Conservation (phyloP, 129 eudicot species). For the Deinandra increscens region DNA sequence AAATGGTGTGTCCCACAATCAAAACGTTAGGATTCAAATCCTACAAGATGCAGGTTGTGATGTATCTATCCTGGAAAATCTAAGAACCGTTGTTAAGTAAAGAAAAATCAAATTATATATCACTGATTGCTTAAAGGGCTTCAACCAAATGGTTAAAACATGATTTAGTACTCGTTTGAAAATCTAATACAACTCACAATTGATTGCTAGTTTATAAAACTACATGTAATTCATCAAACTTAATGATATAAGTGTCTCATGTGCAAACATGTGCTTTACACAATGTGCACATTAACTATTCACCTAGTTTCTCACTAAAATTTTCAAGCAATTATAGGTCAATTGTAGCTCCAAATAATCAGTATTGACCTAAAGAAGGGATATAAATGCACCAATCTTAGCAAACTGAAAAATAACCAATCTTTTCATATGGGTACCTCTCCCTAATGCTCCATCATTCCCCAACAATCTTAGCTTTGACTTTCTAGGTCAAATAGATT, state of each 20-base stretch:
- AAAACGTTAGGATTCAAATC: too few species aligned
- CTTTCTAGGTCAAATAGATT: not conserved
- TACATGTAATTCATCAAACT: not conserved
- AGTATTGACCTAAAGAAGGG: not conserved
- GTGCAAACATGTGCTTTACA: not conserved
- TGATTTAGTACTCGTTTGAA: not conserved
- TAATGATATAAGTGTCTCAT: not conserved
- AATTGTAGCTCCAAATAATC: not conserved
- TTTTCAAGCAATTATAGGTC: not conserved
- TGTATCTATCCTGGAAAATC: too few species aligned
- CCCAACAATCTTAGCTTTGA: conserved; percentile 1
- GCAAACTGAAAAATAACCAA: not conserved
- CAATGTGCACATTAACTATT: not conserved
- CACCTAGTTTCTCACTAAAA: not conserved
- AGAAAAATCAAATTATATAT: too few species aligned
- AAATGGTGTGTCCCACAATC: too few species aligned
- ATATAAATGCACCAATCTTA: not conserved
- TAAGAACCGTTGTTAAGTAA: too few species aligned
- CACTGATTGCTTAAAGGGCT: not conserved
- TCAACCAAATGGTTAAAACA: not conserved
- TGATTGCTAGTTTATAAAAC: not conserved
- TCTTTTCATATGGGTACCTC: too few species aligned
- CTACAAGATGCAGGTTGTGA: too few species aligned
- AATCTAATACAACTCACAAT: not conserved
- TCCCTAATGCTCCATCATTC: not conserved